Evolutionary conservation across 2,329 filamentous ascomycete genomes (phyloP), one percentile per base, ranked within the genome.

Genomic region (Epichloe baconii): DNA sequence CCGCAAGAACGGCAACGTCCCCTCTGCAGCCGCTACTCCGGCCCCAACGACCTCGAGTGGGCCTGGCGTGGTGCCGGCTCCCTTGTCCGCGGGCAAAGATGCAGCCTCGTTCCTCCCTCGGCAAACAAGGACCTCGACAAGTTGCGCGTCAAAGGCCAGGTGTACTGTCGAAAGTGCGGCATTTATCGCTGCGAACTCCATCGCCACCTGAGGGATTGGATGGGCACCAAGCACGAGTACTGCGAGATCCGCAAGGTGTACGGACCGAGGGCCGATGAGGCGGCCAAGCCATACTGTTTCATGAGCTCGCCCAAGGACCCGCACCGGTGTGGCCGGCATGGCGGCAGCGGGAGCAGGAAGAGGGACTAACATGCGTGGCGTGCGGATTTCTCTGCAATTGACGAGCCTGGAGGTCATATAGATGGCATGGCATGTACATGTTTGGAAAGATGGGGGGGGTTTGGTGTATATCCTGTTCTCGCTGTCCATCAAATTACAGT

Each of bases 31-130:
- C 73, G 79, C 14, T 79, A 80, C 44, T 62, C 70, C 6, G 80
- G 80, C 0, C 80, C 80, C 50, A 83, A 83, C 63, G 74, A 79
- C 56, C 71, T 80, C 60, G 80, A 83, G 61, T 80, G 77, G 72
- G 79, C 79, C 44, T 83, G 79, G 78, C 75, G 78, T 55, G 68
- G 76, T 48, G 76, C 78, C 3, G 72, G 73, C 1, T 68, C 68
- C 12, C 67, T 75, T 41, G 57, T 72, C 45, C 62, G 63, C 52
- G 55, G 61, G 37, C 51, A 48, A 15, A 35, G 23, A 10, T 26
- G 31, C 19, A 48, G 44, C 45, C 19, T 44, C 26, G 42, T 44
- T 23, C 4, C 5, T 47, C 54, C 26, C 19, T 15, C 45, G 12
- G 52, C 54, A 46, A 55, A 56, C 35, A 58, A 52, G 23, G 62